Evolutionary conservation across 163 green algal species (phyloP), one percentile per base, ranked within the genome.

Genomic region (Scenedesmus sp.): DNA sequence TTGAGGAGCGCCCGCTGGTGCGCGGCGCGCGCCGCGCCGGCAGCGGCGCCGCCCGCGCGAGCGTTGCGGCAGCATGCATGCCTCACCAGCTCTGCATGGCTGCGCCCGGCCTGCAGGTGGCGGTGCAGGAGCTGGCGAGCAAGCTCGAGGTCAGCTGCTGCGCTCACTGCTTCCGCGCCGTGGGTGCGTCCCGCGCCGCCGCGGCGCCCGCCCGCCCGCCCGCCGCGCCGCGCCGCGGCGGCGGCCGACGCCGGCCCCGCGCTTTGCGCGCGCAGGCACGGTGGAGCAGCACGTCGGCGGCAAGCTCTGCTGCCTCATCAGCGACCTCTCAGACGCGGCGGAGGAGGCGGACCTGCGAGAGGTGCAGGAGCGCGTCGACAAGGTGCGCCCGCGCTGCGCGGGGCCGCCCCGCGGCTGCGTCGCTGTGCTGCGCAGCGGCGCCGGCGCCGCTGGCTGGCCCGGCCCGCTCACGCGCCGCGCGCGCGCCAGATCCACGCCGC

Each of bases 401-500:
- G n/a, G n/a, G n/a, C n/a, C n/a, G n/a, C n/a, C n/a, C n/a, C n/a
- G n/a, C n/a, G n/a, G n/a, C n/a, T 64, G 24, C 7, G 48, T 20
- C 4, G 48, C 13, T 39, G 9, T 70, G 62, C 5, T 36, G 3
- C 34, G 62, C 39, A 24, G n/a, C 22, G 53, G 33, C n/a, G n/a
- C n/a, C n/a, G n/a, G n/a, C n/a, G n/a, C n/a, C n/a, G n/a, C n/a
- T n/a, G n/a, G n/a, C n/a, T n/a, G n/a, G n/a, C n/a, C n/a, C n/a
- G n/a, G n/a, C n/a, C n/a, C n/a, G n/a, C n/a, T n/a, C n/a, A n/a
- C n/a, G n/a, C n/a, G n/a, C n/a, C n/a, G n/a, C n/a, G n/a, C n/a
- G n/a, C n/a, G n/a, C n/a, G 24, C 48, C 77, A 84, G 78, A 75
- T 84, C 57, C 60, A 84, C 20, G 69, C 70, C 42, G 69, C 65